Base-by-base conservation (phyloP, 2,329 filamentous ascomycete genomes). In the Diaporthe velutina region DNA sequence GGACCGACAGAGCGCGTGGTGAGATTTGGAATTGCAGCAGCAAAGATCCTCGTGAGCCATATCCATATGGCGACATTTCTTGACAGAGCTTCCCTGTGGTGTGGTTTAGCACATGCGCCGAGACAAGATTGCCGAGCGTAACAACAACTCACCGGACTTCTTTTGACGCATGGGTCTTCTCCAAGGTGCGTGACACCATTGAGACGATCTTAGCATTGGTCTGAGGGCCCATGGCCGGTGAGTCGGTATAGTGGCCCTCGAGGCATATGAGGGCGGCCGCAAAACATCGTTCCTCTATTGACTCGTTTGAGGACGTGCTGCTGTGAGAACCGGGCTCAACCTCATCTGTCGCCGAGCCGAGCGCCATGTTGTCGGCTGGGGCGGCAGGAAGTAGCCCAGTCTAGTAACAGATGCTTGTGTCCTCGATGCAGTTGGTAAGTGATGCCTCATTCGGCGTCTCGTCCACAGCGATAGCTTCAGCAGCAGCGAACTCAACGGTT, bases 1-100 rank as follows among this genome's bases (percentile, higher is more conserved):
- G 89, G 87, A 12, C 89, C 90, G 42, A 92, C 86, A 2, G 90
- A 91, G 73, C 91, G 87, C 28, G 87, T 88, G 15, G 90, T 91
- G 64, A 93, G 84, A 72, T 87, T 89, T 3, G 90, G 90, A 68
- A 93, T 88, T 13, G 91, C 90, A 42, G 90, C 88, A 25, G 86
- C 88, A 78, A 93, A 91, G 77, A 91, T 90, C 74, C 88, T 87
- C 38, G 90, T 89, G 74, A 93, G 84, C 84, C 90, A 91, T 78
- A 92, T 89, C 91, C 91, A 93, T 73, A 93, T 89, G 76, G 89
- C 88, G 38, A 93, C 88, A 77, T 93, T 93, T 75, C 88, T 88
- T 6, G 90, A 90, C 52, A 93, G 82, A 3, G 87, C 86, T 80
- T 92, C 91, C 77, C 90, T 92, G 75, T 19, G 17, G 9, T 8